Evolutionary conservation across 208 protist genomes (phyloP).

Genomic region (Leishmania braziliensis): DNA sequence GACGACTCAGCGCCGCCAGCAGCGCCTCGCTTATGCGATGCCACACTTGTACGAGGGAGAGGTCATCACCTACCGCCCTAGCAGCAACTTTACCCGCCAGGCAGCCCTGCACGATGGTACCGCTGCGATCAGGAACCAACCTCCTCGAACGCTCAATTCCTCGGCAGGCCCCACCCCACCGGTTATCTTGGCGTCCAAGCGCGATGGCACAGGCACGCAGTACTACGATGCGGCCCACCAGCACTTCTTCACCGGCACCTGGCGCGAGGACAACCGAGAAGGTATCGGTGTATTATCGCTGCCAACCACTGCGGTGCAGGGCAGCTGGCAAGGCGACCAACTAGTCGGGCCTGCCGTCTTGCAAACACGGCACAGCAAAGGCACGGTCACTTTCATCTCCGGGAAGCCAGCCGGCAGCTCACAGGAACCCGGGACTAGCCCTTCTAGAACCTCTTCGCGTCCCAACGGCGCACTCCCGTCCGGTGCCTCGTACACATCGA

Average conservation of each 20-base stretch:
- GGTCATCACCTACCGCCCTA: slow-evolving; percentile 22
- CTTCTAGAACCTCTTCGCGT: neutral
- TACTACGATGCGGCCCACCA: slow-evolving; percentile 36
- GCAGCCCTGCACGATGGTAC: neutral
- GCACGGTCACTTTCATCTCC: slow-evolving; percentile 7
- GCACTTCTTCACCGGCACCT: slow-evolving; percentile 54
- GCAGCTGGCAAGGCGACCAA: slow-evolving; percentile 49
- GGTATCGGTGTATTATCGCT: slow-evolving; percentile 57
- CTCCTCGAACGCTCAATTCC: neutral
- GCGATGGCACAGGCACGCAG: slow-evolving; percentile 36
- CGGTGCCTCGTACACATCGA: neutral
- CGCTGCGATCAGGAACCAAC: neutral
- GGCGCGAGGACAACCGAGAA: slow-evolving; percentile 52
- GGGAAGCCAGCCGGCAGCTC: neutral
- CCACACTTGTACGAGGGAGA: slow-evolving; percentile 33
- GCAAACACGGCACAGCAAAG: slow-evolving; percentile 22
- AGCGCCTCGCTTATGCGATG: slow-evolving; percentile 18
- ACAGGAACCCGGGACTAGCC: neutral
- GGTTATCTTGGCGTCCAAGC: slow-evolving; percentile 4
- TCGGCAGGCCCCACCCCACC: slow-evolving; percentile 2
- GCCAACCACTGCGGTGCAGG: slow-evolving; percentile 48
- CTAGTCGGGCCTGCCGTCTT: slow-evolving; percentile 27
- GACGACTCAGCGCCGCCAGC: neutral
- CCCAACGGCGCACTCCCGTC: neutral
- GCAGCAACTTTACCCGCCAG: slow-evolving; percentile 10